These are phyloP conservation scores for Cymbopogon citratus DNA, from an alignment of 176 grass and related monocot species.

Conservation along the genomic window DNA sequence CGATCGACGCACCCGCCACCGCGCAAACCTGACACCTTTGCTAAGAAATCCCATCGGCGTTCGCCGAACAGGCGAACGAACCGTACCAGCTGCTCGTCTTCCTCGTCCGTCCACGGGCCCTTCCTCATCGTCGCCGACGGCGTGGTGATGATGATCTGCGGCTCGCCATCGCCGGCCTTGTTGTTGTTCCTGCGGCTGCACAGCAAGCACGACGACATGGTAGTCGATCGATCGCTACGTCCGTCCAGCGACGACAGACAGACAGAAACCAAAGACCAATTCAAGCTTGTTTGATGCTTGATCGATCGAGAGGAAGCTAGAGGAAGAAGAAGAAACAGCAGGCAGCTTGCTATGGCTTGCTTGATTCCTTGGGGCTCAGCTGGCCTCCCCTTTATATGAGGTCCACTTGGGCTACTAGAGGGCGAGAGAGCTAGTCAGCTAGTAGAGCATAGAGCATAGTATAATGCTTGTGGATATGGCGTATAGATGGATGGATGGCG, in stretches of 20 bases:
- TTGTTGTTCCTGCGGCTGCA: slow-evolving; percentile 1
- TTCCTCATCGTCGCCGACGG: slow-evolving; percentile 23
- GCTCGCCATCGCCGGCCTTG: not conserved
- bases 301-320: not conserved
- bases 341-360: not conserved
- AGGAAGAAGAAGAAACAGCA: not conserved
- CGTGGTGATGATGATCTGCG: not conserved
- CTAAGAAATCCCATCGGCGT: slow-evolving; percentile 99
- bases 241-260: not conserved
- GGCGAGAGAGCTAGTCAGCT: not conserved
- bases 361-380: not conserved
- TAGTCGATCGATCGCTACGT: not conserved
- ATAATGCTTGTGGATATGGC: not conserved
- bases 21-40: slow-evolving; percentile 99
- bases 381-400: slow-evolving; percentile 9
- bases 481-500: not conserved
- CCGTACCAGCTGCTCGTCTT: slow-evolving; percentile 98
- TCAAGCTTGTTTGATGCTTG: not conserved
- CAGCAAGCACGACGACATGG: slow-evolving; percentile 7
- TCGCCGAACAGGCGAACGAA: slow-evolving; percentile 98
- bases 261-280: not conserved
- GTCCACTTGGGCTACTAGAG: slow-evolving; percentile 12
- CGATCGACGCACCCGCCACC: slow-evolving; percentile 71
- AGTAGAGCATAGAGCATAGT: not conserved
- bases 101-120: slow-evolving; percentile 89